Evolutionary conservation across 345 rosid species (phyloP).

Genomic region (Aurinia saxatilis): DNA sequence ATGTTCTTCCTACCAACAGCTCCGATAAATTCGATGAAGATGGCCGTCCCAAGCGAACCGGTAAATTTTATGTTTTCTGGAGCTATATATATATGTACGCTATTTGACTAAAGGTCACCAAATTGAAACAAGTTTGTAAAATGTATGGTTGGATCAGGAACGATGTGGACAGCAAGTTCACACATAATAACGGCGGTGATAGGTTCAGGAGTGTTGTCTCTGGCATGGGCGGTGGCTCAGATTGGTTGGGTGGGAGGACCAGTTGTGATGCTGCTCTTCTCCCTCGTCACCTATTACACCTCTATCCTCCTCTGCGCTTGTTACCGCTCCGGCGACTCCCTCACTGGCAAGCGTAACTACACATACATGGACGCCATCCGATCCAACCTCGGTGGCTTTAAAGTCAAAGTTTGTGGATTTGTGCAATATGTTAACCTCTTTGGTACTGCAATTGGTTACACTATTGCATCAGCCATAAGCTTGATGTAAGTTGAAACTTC

Average conservation of each 20-base stretch:
- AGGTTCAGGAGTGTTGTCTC: slow-evolving; percentile 67
- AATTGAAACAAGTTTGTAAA: no score
- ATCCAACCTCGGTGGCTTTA: slow-evolving; percentile 53
- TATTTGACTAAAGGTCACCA: no score
- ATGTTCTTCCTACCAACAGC: slow-evolving; percentile 18
- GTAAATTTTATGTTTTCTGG: neutral
- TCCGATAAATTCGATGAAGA: slow-evolving; percentile 25
- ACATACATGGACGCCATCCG: slow-evolving; percentile 68
- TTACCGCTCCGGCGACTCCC: slow-evolving; percentile 62
- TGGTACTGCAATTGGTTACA: slow-evolving; percentile 72
- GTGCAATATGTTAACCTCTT: slow-evolving; percentile 65
- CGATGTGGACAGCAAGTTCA: slow-evolving; percentile 67
- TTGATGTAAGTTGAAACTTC: slow-evolving; percentile 41
- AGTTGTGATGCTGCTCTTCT: slow-evolving; percentile 49
- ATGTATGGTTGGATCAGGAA: slow-evolving; percentile 32
- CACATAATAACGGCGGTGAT: slow-evolving; percentile 65
- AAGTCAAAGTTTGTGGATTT: slow-evolving; percentile 55
- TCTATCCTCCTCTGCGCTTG: slow-evolving; percentile 51
- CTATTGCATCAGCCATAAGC: slow-evolving; percentile 67
- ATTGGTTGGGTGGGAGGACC: slow-evolving; percentile 86
- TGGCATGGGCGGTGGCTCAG: slow-evolving; percentile 80
- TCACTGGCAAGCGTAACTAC: slow-evolving; percentile 59
- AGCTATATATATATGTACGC: neutral
- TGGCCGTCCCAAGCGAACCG: slow-evolving; percentile 30
- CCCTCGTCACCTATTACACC: slow-evolving; percentile 67